phyloP scores from a whole-genome alignment of 805 yeast genomes.

The Yamadazyma sp. region DNA sequence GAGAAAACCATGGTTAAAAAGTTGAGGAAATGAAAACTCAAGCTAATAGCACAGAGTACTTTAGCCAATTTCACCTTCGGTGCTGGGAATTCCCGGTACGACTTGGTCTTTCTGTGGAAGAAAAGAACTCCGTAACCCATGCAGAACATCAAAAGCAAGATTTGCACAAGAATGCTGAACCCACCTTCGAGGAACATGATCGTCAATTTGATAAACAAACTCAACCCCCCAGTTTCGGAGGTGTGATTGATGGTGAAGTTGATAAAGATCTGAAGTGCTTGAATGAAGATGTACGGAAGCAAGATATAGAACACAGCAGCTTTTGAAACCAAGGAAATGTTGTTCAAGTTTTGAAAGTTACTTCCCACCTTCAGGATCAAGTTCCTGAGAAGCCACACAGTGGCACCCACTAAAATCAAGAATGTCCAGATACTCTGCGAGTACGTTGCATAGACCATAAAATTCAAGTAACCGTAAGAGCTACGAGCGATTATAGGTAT shows the following conservation, averaged over 20 bases:
- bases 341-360: constrained; percentile 27
- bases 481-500: constrained; percentile 23
- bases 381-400: constrained; percentile 24
- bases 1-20: neutral
- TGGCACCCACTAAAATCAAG: constrained; percentile 17
- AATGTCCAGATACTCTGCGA: constrained; percentile 17
- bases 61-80: constrained; percentile 4
- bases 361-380: constrained; percentile 26
- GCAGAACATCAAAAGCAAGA: constrained; percentile 24
- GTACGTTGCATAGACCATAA: constrained; percentile 18
- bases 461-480: constrained; percentile 27
- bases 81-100: constrained; percentile 25
- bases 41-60: neutral
- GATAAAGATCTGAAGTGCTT: neutral
- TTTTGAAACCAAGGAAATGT: constrained; percentile 29
- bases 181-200: constrained; percentile 9
- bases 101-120: constrained; percentile 23
- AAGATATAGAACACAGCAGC: constrained; percentile 26
- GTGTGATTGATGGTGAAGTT: constrained; percentile 9
- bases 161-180: constrained; percentile 13
- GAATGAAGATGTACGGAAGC: constrained; percentile 18
- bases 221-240: constrained; percentile 3
- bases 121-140: constrained; percentile 39
- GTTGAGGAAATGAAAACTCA: neutral
- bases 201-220: neutral